Evolutionary conservation across 306 rosid species (phyloP).

Genomic region (Lupinus albus): DNA sequence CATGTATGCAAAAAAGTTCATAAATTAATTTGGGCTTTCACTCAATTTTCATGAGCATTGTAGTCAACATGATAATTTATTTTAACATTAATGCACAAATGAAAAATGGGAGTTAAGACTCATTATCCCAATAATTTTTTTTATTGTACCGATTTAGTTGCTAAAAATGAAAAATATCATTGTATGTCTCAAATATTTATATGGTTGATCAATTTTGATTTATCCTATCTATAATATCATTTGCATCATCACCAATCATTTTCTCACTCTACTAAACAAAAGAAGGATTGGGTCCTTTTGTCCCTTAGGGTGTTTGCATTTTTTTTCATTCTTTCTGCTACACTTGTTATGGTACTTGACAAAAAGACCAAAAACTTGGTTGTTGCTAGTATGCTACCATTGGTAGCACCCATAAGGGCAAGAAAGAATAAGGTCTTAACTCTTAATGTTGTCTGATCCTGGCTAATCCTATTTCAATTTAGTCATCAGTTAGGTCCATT

Average conservation of each 20-base stretch:
- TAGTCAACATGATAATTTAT: too few relatives aligned
- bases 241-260: constrained; percentile 14
- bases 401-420: constrained; percentile 60
- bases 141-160: too few relatives aligned
- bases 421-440: constrained; percentile 44
- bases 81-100: too few relatives aligned
- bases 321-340: constrained; percentile 68
- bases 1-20: too few relatives aligned
- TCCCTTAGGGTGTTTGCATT: constrained; percentile 56
- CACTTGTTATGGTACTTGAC: constrained; percentile 73
- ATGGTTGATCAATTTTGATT: constrained; percentile 29
- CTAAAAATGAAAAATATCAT: too few relatives aligned
- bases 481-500: constrained; percentile 46
- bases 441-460: constrained; percentile 46
- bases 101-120: too few relatives aligned
- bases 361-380: constrained; percentile 66
- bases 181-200: too few relatives aligned
- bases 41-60: too few relatives aligned
- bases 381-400: constrained; percentile 72
- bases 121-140: too few relatives aligned
- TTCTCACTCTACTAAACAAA: neutral
- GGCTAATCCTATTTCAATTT: constrained; percentile 35
- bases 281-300: constrained; percentile 49
- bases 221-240: constrained; percentile 39
- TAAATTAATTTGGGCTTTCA: too few relatives aligned